These are phyloP conservation scores for Cladosporium sp. DNA, from an alignment of 2,329 filamentous ascomycete genomes.

Conservation along the genomic window DNA sequence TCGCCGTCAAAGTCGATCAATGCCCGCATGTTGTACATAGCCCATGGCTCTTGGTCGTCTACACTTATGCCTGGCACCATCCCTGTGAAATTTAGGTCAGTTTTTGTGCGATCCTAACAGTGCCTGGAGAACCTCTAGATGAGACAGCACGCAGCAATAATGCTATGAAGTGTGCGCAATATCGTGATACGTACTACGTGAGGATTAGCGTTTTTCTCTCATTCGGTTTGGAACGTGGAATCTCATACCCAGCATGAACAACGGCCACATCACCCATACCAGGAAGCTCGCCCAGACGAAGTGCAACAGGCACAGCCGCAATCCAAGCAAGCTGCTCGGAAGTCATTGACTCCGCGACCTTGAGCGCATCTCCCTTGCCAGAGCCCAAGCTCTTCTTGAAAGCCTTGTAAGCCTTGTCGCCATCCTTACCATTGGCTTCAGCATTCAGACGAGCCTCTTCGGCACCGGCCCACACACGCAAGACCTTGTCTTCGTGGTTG, in stretches of 20 bases:
- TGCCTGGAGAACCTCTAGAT: not conserved
- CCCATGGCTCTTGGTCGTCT: constrained; percentile 3
- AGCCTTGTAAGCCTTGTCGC: not conserved
- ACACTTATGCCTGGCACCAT: constrained; percentile 4
- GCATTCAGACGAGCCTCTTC: not conserved
- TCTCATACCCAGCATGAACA: not conserved
- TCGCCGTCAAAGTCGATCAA: not conserved
- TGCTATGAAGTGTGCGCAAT: too few species aligned
- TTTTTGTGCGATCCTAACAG: not conserved
- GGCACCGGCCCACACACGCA: constrained; percentile 1
- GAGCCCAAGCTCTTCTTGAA: not conserved
- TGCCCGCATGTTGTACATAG: constrained; percentile 10
- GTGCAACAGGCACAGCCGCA: not conserved
- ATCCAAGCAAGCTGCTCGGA: not conserved
- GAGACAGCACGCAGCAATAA: not conserved
- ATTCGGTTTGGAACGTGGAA: not conserved
- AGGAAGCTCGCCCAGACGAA: not conserved
- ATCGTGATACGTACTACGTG: not conserved
- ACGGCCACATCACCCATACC: not conserved
- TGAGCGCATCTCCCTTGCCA: not conserved
- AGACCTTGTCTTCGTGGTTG: constrained; percentile 13
- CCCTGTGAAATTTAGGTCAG: not conserved
- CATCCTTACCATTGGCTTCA: constrained; percentile 5
- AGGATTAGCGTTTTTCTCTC: not conserved
- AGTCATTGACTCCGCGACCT: not conserved